Percentiles rank a stretch among this genome's conserved stretches.
phyloP scores from a whole-genome alignment of 805 yeast species.

The Tetrapisispora phaffii region DNA sequence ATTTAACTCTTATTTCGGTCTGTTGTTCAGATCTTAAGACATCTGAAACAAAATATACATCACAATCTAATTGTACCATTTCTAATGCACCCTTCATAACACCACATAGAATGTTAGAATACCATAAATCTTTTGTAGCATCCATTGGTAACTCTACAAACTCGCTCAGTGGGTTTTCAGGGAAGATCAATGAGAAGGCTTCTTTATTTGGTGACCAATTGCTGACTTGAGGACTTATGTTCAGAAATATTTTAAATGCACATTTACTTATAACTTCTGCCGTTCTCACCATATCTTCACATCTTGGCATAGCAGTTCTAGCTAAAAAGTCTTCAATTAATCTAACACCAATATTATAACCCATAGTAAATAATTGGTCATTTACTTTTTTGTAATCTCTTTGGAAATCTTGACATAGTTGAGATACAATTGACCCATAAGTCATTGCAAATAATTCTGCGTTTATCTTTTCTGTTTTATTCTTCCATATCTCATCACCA shows the following conservation, averaged over 20 bases:
- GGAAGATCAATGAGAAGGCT: slow-evolving; percentile 59
- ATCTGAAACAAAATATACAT: slow-evolving; percentile 70
- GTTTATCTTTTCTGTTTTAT: slow-evolving; percentile 76
- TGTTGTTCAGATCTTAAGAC: slow-evolving; percentile 68
- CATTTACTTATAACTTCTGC: slow-evolving; percentile 77
- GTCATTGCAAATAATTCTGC: slow-evolving; percentile 91
- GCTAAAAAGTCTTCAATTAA: slow-evolving; percentile 89
- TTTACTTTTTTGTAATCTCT: slow-evolving; percentile 73
- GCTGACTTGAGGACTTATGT: slow-evolving; percentile 63
- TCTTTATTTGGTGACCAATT: slow-evolving; percentile 72
- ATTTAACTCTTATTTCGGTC: slow-evolving; percentile 69
- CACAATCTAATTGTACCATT: slow-evolving; percentile 92
- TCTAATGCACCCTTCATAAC: slow-evolving; percentile 85
- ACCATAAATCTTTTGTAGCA: slow-evolving; percentile 74
- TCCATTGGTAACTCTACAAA: slow-evolving; percentile 91
- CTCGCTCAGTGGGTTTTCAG: slow-evolving; percentile 86
- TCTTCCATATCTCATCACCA: slow-evolving; percentile 91
- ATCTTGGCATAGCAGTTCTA: slow-evolving; percentile 75
- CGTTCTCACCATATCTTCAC: slow-evolving; percentile 70
- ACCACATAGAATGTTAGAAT: slow-evolving; percentile 82
- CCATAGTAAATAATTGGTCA: slow-evolving; percentile 81
- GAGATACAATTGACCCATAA: slow-evolving; percentile 89
- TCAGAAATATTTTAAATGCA: slow-evolving; percentile 84
- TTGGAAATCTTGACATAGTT: slow-evolving; percentile 73
- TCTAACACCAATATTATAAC: slow-evolving; percentile 86